Conservation (phyloP, 345 rosid genomes). For the Lepidium africanum region DNA sequence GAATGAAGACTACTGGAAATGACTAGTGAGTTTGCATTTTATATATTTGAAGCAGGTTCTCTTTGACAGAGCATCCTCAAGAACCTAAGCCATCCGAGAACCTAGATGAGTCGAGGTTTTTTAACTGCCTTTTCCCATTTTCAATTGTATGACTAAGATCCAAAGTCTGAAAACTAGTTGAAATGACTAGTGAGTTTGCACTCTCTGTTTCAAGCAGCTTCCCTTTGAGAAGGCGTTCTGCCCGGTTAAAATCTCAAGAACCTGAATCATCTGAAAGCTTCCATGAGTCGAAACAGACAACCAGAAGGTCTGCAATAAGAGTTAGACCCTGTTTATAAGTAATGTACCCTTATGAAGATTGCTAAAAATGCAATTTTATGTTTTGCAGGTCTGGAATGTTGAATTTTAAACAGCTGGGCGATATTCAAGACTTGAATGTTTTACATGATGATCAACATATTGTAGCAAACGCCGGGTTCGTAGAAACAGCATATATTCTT, state of each 20-base stretch:
- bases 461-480: constrained; percentile 37
- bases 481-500: neutral
- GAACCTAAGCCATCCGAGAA: neutral
- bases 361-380: neutral
- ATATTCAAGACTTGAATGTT: constrained; percentile 5
- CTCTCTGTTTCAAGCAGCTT: neutral
- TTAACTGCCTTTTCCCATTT: neutral
- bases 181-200: neutral
- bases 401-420: constrained; percentile 15
- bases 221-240: neutral
- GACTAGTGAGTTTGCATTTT: neutral
- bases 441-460: constrained; percentile 22
- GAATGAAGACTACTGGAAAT: neutral
- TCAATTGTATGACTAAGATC: neutral
- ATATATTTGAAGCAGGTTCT: neutral
- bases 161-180: neutral
- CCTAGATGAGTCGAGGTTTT: neutral
- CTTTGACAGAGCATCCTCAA: neutral
- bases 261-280: neutral
- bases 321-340: neutral
- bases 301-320: constrained; percentile 11
- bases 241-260: constrained; percentile 1
- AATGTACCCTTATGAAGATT: neutral
- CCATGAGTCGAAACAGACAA: neutral
- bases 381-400: constrained; percentile 20